Percentiles rank a stretch among this genome's conserved stretches.
Conservation (phyloP, 495 filamentous ascomycete species). For the Annulohypoxylon moriforme region DNA sequence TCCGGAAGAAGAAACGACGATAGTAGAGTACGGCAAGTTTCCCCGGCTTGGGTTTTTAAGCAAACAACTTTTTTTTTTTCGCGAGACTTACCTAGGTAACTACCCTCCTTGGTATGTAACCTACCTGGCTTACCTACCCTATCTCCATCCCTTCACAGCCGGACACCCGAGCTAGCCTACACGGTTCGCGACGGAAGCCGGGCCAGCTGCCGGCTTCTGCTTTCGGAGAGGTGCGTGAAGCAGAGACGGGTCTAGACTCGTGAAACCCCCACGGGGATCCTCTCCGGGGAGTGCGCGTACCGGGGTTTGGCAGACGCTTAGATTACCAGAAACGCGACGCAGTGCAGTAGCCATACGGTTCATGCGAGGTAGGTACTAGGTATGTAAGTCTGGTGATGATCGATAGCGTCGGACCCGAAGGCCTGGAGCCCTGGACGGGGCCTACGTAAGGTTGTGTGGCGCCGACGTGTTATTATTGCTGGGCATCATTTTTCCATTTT, state of each 20-base stretch:
- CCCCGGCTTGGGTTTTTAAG: background rate
- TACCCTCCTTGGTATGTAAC: no score
- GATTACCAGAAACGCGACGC: background rate
- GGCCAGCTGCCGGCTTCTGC: conserved; percentile 1
- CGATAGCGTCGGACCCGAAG: background rate
- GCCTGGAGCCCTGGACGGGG: no score
- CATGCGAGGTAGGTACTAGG: background rate
- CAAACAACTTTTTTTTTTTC: conserved; percentile 3
- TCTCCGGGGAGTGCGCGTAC: background rate
- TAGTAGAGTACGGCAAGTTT: background rate
- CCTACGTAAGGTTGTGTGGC: no score
- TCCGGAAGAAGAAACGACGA: no score
- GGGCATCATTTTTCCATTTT: background rate
- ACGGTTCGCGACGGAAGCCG: background rate
- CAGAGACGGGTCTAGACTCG: conserved; percentile 13
- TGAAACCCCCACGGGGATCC: background rate
- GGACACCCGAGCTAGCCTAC: background rate
- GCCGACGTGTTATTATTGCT: background rate
- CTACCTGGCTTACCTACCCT: no score
- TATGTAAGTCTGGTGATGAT: background rate
- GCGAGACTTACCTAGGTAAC: no score
- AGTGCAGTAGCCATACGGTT: background rate
- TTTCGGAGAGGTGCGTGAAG: conserved; percentile 17
- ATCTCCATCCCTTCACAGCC: conserved; percentile 2
- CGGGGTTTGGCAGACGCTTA: background rate